Evolutionary conservation across 192 early-diverging fungal genomes (phyloP), one percentile per base, ranked within the genome.

Genomic region (Coemansia nantahalensis): DNA sequence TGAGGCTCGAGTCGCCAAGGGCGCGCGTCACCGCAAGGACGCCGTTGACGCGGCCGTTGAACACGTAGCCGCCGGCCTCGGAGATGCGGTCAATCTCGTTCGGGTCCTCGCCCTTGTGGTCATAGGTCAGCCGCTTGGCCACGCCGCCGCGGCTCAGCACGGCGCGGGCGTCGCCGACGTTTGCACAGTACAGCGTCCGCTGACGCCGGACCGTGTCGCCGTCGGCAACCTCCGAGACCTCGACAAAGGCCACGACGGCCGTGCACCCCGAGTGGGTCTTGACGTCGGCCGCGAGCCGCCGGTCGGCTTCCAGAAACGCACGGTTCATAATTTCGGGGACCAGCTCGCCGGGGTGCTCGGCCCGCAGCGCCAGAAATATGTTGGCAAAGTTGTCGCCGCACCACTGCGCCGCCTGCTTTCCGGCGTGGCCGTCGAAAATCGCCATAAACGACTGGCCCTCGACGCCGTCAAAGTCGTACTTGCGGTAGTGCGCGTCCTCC

Each of bases 401-500:
- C 90, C 90, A 97, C 44, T 95, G 92, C 13, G 96, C 96, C 6
- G 94, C 92, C 39, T 86, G 79, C 61, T 90, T 90, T 14, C 96
- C 95, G 3, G 96, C 96, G 67, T 99, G 96, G 22, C 96, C 96
- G 59, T 99, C 96, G 69, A 89, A 99, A 37, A 99, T 86, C 21
- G 92, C 93, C 83, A 97, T 94, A 51, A 90, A 93, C 8, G 87
- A 87, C 65, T 90, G 85, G 43, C 91, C 89, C 40, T 74, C 61
- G 48, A 89, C 80, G 48, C 83, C 84, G 30, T 81, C 83, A 77
- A 89, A 99, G 65, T 91, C 83, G 58, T 91, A 86, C 50, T 89
- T 69, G 67, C 79, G 89, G 8, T 80, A 81, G 65, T 99, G 95
- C 13, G 96, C 86, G 73, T 99, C 96, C 83, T 99, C 96, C 96